These are phyloP conservation scores for Penicillium expansum DNA, from an alignment of 2,329 filamentous ascomycete genomes.

Conservation along the genomic window DNA sequence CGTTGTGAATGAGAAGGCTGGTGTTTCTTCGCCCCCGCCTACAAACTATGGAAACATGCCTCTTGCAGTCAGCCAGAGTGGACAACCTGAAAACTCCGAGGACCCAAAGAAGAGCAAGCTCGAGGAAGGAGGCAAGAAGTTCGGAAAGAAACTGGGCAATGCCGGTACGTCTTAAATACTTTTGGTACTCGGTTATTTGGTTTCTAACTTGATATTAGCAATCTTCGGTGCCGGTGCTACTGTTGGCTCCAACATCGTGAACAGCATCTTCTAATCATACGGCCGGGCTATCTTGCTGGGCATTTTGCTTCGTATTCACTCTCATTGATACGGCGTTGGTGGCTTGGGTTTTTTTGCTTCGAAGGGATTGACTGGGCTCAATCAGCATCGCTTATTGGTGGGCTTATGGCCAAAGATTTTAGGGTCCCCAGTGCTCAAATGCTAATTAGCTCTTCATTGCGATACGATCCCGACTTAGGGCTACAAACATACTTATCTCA, in stretches of 20 bases:
- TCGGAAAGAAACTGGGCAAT: slow-evolving; percentile 89
- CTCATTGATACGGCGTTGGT: slow-evolving; percentile 36
- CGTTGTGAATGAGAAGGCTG: slow-evolving; percentile 62
- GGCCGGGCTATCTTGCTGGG: background rate
- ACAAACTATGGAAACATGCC: slow-evolving; percentile 62
- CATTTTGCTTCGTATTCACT: slow-evolving; percentile 10
- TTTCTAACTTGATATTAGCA: slow-evolving; percentile 50
- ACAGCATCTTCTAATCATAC: slow-evolving; percentile 72
- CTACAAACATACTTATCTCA: background rate
- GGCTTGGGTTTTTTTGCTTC: slow-evolving; percentile 21
- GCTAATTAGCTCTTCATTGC: background rate
- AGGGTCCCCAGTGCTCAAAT: background rate
- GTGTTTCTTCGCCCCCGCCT: slow-evolving; percentile 38
- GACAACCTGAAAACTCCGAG: slow-evolving; percentile 42
- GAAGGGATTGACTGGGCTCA: background rate
- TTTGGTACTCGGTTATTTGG: background rate
- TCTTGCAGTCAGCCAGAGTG: slow-evolving; percentile 66
- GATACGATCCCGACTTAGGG: background rate
- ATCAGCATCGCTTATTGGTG: background rate
- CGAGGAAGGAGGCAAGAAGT: slow-evolving; percentile 81
- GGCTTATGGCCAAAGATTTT: background rate
- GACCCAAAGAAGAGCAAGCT: slow-evolving; percentile 59
- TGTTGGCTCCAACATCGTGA: slow-evolving; percentile 84
- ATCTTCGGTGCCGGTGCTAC: slow-evolving; percentile 93
- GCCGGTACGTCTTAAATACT: slow-evolving; percentile 44